phyloP scores from a whole-genome alignment of 805 yeast genomes.

The Pichia sporocuriosa region DNA sequence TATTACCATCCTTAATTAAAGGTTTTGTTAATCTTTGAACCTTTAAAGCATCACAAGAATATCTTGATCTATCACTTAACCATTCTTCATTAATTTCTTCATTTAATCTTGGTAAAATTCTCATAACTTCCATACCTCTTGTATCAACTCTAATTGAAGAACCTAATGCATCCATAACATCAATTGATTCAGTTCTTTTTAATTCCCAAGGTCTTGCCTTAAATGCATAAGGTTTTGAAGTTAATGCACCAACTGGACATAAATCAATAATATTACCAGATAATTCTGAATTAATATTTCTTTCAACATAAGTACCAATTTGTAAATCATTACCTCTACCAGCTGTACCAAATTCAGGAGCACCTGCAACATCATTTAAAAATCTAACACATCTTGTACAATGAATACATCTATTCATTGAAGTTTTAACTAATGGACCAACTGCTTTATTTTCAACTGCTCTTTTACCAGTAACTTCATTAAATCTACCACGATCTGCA shows the following conservation, averaged over 20 bases:
- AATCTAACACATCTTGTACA: constrained; percentile 89
- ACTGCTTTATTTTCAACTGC: constrained; percentile 87
- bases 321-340: constrained; percentile 93
- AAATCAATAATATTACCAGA: constrained; percentile 83
- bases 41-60: constrained; percentile 78
- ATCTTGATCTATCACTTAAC: constrained; percentile 84
- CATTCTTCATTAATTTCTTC: constrained; percentile 88
- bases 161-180: constrained; percentile 78
- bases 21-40: constrained; percentile 84
- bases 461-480: constrained; percentile 76
- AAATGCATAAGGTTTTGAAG: constrained; percentile 88
- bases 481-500: constrained; percentile 77
- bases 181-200: constrained; percentile 81
- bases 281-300: constrained; percentile 77
- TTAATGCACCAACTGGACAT: constrained; percentile 90
- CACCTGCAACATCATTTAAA: constrained; percentile 87
- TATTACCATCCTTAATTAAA: constrained; percentile 60
- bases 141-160: constrained; percentile 80
- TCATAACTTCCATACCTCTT: constrained; percentile 81
- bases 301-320: constrained; percentile 82
- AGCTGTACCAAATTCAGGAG: constrained; percentile 81
- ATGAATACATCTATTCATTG: constrained; percentile 89
- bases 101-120: constrained; percentile 78
- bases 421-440: constrained; percentile 83
- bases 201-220: constrained; percentile 91